Conservation (phyloP, 208 protist species). For the Leishmania arabica region DNA sequence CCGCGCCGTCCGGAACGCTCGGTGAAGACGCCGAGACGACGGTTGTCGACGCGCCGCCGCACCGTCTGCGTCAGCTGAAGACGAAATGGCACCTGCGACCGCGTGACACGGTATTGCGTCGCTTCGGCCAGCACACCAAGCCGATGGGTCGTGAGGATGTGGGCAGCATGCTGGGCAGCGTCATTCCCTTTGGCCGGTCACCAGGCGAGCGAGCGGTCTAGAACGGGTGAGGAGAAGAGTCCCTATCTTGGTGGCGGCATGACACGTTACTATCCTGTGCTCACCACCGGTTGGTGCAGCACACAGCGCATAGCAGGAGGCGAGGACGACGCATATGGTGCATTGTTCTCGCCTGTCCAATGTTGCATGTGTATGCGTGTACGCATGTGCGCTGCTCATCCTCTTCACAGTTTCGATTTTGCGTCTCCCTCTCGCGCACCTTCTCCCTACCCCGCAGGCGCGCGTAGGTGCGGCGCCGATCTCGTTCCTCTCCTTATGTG, state of each 20-base stretch:
- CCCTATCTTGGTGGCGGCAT: background rate
- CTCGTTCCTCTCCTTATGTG: too few relatives aligned
- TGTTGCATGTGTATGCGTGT: background rate
- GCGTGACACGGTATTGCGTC: constrained; percentile 75
- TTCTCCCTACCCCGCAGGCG: too few relatives aligned
- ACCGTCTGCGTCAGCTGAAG: constrained; percentile 67
- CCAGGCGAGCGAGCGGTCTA: constrained; percentile 74
- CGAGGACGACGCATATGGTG: background rate
- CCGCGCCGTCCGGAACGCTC: constrained; percentile 25
- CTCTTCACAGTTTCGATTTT: constrained; percentile 25
- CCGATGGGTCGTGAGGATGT: constrained; percentile 44
- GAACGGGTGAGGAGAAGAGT: background rate
- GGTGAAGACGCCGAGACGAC: constrained; percentile 52
- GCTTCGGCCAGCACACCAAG: constrained; percentile 73
- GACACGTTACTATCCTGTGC: background rate
- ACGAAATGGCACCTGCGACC: constrained; percentile 70
- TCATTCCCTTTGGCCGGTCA: constrained; percentile 75
- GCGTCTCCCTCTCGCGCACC: background rate
- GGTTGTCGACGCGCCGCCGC: constrained; percentile 52
- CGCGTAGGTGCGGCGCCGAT: too few relatives aligned
- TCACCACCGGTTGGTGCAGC: background rate
- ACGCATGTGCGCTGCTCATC: background rate
- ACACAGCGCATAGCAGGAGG: background rate
- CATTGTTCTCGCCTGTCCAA: background rate
- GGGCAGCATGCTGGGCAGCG: constrained; percentile 80